Evolutionary conservation across 2,329 filamentous ascomycete genomes (phyloP), one percentile per base, ranked within the genome.

Genomic region (Cladophialophora carrionii): DNA sequence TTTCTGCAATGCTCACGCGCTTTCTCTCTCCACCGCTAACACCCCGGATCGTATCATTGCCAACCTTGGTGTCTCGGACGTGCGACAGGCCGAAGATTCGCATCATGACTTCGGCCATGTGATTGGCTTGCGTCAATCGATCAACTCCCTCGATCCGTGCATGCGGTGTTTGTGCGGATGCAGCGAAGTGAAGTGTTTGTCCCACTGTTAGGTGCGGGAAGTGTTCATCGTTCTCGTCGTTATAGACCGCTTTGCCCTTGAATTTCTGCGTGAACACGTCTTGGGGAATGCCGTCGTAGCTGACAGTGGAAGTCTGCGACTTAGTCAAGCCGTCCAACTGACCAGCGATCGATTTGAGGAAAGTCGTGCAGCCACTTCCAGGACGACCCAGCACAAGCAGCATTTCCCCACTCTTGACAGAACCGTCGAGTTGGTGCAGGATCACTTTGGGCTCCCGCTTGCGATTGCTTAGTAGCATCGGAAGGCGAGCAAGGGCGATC

Each of bases 261-360:
- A 67, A 64, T 22, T 59, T 57, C 52, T 62, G 62, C 31, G 46
- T 37, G 22, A 68, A 57, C 14, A 91, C 85, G 73, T 90, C 79
- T 62, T 90, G 84, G 2, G 85, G 80, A 72, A 79, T 75, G 22
- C 78, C 79, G 57, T 95, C 89, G 73, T 95, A 96, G 71, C 67
- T 1, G 68, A 70, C 46, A 59, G 22, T 9, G 6, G 59, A 51
- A 3, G 43, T 41, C 2, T 26, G 8, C 22, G 49, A 31, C 12
- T 29, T 49, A 10, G 12, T 51, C 22, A 62, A 43, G 57, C 91
- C 91, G 70, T 92, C 89, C 29, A 89, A 90, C 77, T 95, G 91
- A 66, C 91, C 91, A 7, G 90, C 86, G 70, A 96, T 86, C 0
- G 90, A 90, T 80, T 95, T 96, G 62, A 96, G 81, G 69, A 95